A percentile compares a stretch with the other conserved stretches of the same genome.
Evolutionary conservation across 192 early-diverging fungal genomes (phyloP).

Genomic region (Coemansia sp.): DNA sequence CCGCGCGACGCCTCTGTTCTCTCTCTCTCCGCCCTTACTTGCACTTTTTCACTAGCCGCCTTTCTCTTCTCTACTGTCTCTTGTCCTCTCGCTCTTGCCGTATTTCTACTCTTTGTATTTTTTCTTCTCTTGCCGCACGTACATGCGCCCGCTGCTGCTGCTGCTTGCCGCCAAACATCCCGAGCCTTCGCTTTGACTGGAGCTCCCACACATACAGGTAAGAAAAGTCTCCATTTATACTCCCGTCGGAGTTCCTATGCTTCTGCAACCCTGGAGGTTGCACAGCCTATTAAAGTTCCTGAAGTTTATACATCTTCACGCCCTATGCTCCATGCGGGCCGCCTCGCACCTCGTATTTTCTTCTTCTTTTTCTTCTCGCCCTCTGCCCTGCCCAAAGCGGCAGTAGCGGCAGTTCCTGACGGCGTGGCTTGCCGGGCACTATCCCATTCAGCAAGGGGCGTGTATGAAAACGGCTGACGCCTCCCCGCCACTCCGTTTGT

Average conservation of each 20-base stretch:
- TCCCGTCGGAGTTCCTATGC: conserved; percentile 7
- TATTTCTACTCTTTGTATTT: neutral
- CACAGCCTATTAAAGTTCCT: neutral
- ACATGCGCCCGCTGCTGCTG: conserved; percentile 7
- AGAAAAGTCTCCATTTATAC: neutral
- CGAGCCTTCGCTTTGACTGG: neutral
- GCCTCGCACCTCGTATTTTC: neutral
- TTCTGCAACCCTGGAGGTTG: neutral
- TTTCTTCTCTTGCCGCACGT: neutral
- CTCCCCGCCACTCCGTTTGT: conserved; percentile 6
- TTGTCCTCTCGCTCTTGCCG: neutral
- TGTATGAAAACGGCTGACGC: conserved; percentile 17
- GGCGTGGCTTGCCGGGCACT: conserved; percentile 15
- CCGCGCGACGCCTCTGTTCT: neutral
- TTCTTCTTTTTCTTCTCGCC: neutral
- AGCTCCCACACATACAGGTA: neutral
- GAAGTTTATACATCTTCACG: neutral
- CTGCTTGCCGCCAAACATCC: neutral
- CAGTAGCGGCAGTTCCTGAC: conserved; percentile 7
- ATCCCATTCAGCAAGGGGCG: conserved; percentile 16
- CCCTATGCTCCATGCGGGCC: conserved; percentile 10
- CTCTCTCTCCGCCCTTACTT: neutral
- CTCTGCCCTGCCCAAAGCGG: neutral
- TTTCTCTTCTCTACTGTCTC: conserved; percentile 10
- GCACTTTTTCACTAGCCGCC: conserved; percentile 1